phyloP scores from a whole-genome alignment of 768 basidiomycete genomes.

The Boletellus sp. region DNA sequence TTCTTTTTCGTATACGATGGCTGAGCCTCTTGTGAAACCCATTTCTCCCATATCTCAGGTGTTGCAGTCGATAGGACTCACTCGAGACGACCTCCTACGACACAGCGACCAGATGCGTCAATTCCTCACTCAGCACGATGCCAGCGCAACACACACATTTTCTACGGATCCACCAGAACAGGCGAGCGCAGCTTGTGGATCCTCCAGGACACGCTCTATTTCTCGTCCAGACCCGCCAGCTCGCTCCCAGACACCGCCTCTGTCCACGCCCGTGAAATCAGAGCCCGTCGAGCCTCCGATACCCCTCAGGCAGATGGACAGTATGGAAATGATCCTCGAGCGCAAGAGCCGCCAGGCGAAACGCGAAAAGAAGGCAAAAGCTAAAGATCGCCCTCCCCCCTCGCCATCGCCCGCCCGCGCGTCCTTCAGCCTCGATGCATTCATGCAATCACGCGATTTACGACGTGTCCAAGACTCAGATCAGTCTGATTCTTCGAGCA shows the following conservation, averaged over 20 bases:
- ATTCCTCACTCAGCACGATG: slow-evolving; percentile 59
- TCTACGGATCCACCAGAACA: slow-evolving; percentile 32
- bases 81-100: slow-evolving; percentile 67
- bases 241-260: slow-evolving; percentile 37
- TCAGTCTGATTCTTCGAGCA: slow-evolving; percentile 30
- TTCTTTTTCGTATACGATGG: slow-evolving; percentile 15
- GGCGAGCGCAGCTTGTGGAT: slow-evolving; percentile 36
- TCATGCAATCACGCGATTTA: slow-evolving; percentile 56
- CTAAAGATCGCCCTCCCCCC: slow-evolving; percentile 48
- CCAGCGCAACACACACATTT: slow-evolving; percentile 43
- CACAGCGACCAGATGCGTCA: slow-evolving; percentile 79
- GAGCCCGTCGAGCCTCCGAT: slow-evolving; percentile 51
- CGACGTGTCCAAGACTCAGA: slow-evolving; percentile 35
- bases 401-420: slow-evolving; percentile 53
- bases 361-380: slow-evolving; percentile 45
- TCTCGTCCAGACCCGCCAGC: slow-evolving; percentile 50
- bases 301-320: slow-evolving; percentile 59
- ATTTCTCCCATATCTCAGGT: slow-evolving; percentile 71
- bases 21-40: slow-evolving; percentile 25
- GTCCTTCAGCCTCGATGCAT: slow-evolving; percentile 43
- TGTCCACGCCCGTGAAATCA: slow-evolving; percentile 59
- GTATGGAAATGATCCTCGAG: slow-evolving; percentile 76
- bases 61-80: slow-evolving; percentile 67
- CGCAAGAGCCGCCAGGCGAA: slow-evolving; percentile 56
- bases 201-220: slow-evolving; percentile 42